Evolutionary conservation across 2,329 filamentous ascomycete species (phyloP), one percentile per base, ranked within the genome.

Genomic region (Paramyrothecium sp.): DNA sequence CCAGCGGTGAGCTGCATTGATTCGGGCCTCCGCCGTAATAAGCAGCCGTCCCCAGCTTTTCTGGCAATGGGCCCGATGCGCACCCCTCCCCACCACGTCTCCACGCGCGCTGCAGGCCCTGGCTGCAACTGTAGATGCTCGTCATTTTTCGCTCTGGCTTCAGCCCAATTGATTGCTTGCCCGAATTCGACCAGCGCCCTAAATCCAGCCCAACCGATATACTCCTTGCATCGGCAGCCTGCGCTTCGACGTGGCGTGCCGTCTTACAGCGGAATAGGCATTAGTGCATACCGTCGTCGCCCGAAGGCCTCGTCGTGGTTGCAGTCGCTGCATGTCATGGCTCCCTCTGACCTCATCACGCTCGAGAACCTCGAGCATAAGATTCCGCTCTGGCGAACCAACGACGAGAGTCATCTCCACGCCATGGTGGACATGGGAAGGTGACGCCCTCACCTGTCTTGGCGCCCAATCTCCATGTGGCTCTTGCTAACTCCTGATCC

Each of bases 391-490:
- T 85, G 82, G 82, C 67, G 73, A 54, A 74, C 78, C 23, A 65
- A 75, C 55, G 74, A 73, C 48, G 63, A 75, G 54, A 82, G 70
- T 65, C 81, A 85, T 59, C 74, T 83, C 17, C 82, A 82, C 65
- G 82, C 82, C 54, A 71, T 86, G 54, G 82, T 86, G 56, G 83
- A 86, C 61, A 85, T 86, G 81, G 83, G 83, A 67, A 85, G 82
- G 82, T 83, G 48, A 58, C 54, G 19, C 41, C 8, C 16, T 51
- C 26, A 17, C 54, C 49, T 46, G 11, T 49, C 38, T 44, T 44
- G 38, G 38, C 38, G 38, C 38, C 38, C 38, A 19, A 44, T 19
- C 10, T 34, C 30, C 30, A 47, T 50, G 56, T 60, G 7, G 60
- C 50, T n/a, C 30, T 44, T 51, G 48, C 20, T n/a, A 26, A 33